Percentiles rank a stretch among this genome's conserved stretches.
Evolutionary conservation across 2,329 filamentous ascomycete species (phyloP).

Genomic region (Dothistroma pini): DNA sequence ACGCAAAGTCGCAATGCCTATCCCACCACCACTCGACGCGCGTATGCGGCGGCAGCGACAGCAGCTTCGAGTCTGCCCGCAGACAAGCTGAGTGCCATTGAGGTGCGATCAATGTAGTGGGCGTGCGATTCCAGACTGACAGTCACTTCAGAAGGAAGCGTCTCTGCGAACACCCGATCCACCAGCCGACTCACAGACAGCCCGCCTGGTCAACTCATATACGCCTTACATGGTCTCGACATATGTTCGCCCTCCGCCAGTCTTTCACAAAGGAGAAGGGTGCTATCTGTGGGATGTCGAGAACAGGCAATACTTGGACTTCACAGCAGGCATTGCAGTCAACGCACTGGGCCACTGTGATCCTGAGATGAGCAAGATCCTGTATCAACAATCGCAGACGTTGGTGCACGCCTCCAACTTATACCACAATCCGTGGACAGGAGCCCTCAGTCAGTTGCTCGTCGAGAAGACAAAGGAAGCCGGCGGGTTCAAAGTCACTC

Average conservation of each 20-base stretch:
- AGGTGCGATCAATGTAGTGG: slow-evolving; percentile 16
- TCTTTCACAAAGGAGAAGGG: slow-evolving; percentile 85
- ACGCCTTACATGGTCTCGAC: slow-evolving; percentile 92
- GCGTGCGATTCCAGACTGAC: slow-evolving; percentile 15
- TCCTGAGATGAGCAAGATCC: slow-evolving; percentile 66
- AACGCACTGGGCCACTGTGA: slow-evolving; percentile 91
- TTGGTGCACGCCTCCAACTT: slow-evolving; percentile 92
- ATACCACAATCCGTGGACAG: slow-evolving; percentile 96
- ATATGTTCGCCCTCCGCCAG: slow-evolving; percentile 82
- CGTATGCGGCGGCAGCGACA: slow-evolving; percentile 37
- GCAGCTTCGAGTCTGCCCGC: slow-evolving; percentile 42
- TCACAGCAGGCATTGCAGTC: slow-evolving; percentile 94
- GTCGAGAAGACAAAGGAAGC: slow-evolving; percentile 75
- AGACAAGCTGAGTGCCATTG: slow-evolving; percentile 34
- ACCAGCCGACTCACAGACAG: slow-evolving; percentile 67
- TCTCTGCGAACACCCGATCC: slow-evolving; percentile 68
- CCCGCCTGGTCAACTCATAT: slow-evolving; percentile 69
- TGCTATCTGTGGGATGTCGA: slow-evolving; percentile 89
- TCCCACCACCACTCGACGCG: slow-evolving; percentile 12
- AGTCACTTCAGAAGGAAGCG: slow-evolving; percentile 42
- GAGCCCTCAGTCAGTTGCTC: slow-evolving; percentile 78
- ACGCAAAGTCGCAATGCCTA: slow-evolving; percentile 5
- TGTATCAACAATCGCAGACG: slow-evolving; percentile 64
- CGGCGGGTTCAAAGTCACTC: slow-evolving; percentile 73
- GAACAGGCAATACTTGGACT: slow-evolving; percentile 84